These are phyloP conservation scores for Linum usitatissimum DNA, from an alignment of 345 rosid genomes.

Conservation along the genomic window DNA sequence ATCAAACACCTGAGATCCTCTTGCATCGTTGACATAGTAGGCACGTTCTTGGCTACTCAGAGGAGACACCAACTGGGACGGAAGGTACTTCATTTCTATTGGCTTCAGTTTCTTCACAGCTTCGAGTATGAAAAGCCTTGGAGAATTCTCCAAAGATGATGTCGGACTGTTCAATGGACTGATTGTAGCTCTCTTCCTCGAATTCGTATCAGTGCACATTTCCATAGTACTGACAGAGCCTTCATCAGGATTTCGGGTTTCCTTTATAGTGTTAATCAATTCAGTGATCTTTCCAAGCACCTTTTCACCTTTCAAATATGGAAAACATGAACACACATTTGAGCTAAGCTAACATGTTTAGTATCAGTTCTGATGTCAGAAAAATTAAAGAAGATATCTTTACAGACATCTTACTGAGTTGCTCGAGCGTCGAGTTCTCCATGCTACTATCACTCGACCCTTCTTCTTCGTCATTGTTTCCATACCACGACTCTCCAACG, in stretches of 20 bases:
- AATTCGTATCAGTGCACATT: neutral
- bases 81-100: constrained; percentile 2
- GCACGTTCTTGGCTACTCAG: neutral
- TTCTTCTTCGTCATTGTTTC: neutral
- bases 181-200: neutral
- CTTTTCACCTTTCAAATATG: neutral
- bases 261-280: neutral
- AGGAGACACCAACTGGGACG: neutral
- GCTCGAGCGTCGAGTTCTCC: neutral
- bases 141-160: neutral
- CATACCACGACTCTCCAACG: neutral
- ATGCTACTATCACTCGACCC: neutral
- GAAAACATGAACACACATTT: neutral
- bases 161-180: neutral
- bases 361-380: neutral
- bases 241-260: neutral
- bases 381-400: neutral
- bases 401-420: neutral
- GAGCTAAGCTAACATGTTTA: neutral
- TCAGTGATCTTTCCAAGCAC: neutral
- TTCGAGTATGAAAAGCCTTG: neutral
- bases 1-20: neutral
- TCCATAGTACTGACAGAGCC: neutral
- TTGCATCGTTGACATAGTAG: neutral
- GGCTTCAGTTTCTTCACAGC: constrained; percentile 1